A percentile compares a stretch with the other conserved stretches of the same genome.
These are phyloP conservation scores for Magnolia officinalis DNA, from an alignment of 164 flowering plant species.

Conservation along the genomic window DNA sequence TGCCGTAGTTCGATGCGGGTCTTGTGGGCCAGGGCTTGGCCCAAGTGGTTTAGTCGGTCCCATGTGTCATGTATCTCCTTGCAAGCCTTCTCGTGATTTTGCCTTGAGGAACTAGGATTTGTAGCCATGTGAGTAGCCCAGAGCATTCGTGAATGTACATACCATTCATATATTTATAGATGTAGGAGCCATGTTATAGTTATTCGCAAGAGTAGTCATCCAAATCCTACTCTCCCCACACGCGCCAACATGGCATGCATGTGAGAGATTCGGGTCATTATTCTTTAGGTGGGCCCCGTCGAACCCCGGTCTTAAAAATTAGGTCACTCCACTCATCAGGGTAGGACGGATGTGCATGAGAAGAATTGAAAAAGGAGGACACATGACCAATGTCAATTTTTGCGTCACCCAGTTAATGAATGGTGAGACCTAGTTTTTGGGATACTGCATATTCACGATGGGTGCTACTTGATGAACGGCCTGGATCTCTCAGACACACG, in stretches of 20 bases:
- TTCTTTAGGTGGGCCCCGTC: too few relatives aligned
- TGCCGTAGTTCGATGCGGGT: constrained; percentile 30
- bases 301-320: too few relatives aligned
- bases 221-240: neutral
- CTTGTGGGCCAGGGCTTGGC: constrained; percentile 27
- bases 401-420: too few relatives aligned
- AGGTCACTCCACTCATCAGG: too few relatives aligned
- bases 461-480: too few relatives aligned
- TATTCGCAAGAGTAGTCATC: neutral
- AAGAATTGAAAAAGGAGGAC: too few relatives aligned
- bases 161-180: neutral
- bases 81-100: constrained; percentile 34
- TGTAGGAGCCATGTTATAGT: neutral
- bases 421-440: too few relatives aligned
- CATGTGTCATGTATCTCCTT: constrained; percentile 43
- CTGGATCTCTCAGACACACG: too few relatives aligned
- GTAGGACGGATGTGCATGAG: too few relatives aligned
- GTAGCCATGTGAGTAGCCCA: constrained; percentile 25
- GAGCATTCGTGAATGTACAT: neutral
- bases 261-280: neutral
- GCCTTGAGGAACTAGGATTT: constrained; percentile 17
- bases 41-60: constrained; percentile 25
- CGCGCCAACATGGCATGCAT: neutral
- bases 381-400: too few relatives aligned
- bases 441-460: too few relatives aligned